These are phyloP conservation scores for Santalum album DNA, from an alignment of 164 flowering plant genomes.

Conservation along the genomic window DNA sequence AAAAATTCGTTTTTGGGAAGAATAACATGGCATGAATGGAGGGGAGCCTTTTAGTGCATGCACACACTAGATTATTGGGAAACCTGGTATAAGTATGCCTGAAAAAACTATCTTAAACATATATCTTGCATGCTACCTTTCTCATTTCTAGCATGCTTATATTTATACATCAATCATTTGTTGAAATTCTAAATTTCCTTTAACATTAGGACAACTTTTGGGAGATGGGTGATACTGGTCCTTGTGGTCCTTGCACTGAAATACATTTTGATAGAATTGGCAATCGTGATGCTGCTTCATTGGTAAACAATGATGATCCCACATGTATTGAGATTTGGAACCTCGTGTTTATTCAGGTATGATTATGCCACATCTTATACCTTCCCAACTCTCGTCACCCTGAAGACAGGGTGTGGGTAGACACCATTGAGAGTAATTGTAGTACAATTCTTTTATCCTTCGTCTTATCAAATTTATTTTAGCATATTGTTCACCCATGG, in stretches of 20 bases:
- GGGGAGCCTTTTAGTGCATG: too few species aligned
- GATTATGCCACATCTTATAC: not conserved
- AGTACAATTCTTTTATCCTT: not conserved
- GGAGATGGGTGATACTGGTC: conserved; percentile 99
- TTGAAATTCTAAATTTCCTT: too few species aligned
- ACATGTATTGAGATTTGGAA: conserved; percentile 99
- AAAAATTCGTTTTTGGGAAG: too few species aligned
- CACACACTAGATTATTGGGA: too few species aligned
- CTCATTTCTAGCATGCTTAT: too few species aligned
- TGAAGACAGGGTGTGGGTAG: not conserved
- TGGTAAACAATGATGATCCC: conserved; percentile 95
- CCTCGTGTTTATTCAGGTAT: conserved; percentile 94
- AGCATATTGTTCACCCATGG: not conserved
- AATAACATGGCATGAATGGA: too few species aligned
- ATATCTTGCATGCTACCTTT: too few species aligned
- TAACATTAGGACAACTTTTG: conserved; percentile 99
- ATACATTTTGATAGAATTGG: conserved; percentile 95
- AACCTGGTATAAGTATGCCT: too few species aligned
- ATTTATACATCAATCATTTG: too few species aligned
- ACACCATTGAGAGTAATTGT: not conserved
- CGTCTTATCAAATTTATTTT: not conserved
- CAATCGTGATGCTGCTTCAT: conserved; percentile 64
- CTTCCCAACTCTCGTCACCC: not conserved
- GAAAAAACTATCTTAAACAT: too few species aligned
- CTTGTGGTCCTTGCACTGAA: conserved; percentile 98